A percentile compares a stretch with the other conserved stretches of the same genome.
Evolutionary conservation across 148 eudicot genomes (phyloP).

Genomic region (Cornus florida): DNA sequence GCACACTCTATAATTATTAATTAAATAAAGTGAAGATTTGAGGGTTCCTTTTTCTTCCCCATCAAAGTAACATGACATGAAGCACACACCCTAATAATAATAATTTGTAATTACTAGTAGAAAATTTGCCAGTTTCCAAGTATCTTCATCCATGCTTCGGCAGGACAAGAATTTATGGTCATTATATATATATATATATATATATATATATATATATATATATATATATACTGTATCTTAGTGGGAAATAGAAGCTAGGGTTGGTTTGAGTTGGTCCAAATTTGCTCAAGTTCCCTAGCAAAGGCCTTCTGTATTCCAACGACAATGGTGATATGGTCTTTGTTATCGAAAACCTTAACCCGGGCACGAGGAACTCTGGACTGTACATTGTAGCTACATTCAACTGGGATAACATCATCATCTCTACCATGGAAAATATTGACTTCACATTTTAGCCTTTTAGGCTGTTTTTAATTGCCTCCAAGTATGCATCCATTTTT

Average conservation of each 20-base stretch:
- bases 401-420: constrained; percentile 76
- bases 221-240: too few species aligned
- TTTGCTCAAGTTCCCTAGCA: constrained; percentile 73
- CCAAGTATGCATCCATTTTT: constrained; percentile 61
- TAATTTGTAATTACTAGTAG: neutral
- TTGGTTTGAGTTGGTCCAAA: constrained; percentile 39
- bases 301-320: constrained; percentile 72
- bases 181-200: too few species aligned
- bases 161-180: neutral
- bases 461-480: constrained; percentile 40
- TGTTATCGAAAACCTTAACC: constrained; percentile 59
- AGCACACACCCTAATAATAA: neutral
- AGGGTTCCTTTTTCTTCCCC: too few species aligned
- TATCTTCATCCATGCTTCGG: neutral
- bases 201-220: too few species aligned
- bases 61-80: too few species aligned
- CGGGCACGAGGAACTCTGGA: constrained; percentile 58
- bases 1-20: too few species aligned
- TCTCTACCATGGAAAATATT: constrained; percentile 68
- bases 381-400: constrained; percentile 70
- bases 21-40: too few species aligned
- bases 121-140: too few species aligned
- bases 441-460: constrained; percentile 53
- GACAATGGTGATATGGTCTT: constrained; percentile 80
- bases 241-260: neutral